phyloP scores from a whole-genome alignment of 2,329 filamentous ascomycete species.

The Botrytis deweyae region DNA sequence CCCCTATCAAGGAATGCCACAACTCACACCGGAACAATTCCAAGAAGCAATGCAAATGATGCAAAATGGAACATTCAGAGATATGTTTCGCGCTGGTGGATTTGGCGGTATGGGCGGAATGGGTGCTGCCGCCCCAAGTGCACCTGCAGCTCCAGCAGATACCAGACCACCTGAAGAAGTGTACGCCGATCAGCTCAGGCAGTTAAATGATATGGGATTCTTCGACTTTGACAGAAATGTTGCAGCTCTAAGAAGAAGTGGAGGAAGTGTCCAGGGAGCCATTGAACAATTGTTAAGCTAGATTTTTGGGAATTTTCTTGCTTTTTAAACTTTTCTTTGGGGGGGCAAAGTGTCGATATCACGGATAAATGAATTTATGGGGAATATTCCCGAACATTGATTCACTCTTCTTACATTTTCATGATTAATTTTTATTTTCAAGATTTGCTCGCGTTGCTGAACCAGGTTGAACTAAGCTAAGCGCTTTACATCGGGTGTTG shows the following conservation, averaged over 20 bases:
- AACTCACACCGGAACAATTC: constrained; percentile 55
- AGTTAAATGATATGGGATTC: constrained; percentile 99
- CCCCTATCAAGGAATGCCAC: constrained; percentile 47
- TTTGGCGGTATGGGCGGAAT: constrained; percentile 18
- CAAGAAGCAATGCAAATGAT: constrained; percentile 52
- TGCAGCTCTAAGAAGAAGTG: constrained; percentile 79
- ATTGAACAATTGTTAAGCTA: constrained; percentile 66
- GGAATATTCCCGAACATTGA: background rate
- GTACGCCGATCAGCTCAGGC: constrained; percentile 84
- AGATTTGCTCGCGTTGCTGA: background rate
- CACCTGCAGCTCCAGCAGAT: constrained; percentile 60
- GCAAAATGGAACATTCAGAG: constrained; percentile 31
- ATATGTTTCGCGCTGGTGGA: constrained; percentile 28
- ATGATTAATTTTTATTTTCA: background rate
- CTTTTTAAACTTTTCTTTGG: background rate
- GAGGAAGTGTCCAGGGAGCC: constrained; percentile 91
- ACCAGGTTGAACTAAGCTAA: background rate
- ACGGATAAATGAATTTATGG: constrained; percentile 4
- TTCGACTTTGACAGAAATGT: constrained; percentile 95
- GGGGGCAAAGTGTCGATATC: constrained; percentile 6
- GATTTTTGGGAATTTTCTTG: background rate
- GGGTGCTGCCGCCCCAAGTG: constrained; percentile 46
- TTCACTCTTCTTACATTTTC: background rate
- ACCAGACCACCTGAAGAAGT: constrained; percentile 89
- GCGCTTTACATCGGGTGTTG: constrained; percentile 6